Percentiles rank a stretch among this genome's conserved stretches.
Evolutionary conservation across 2,329 filamentous ascomycete species (phyloP).

Genomic region (Fusarium sp.): DNA sequence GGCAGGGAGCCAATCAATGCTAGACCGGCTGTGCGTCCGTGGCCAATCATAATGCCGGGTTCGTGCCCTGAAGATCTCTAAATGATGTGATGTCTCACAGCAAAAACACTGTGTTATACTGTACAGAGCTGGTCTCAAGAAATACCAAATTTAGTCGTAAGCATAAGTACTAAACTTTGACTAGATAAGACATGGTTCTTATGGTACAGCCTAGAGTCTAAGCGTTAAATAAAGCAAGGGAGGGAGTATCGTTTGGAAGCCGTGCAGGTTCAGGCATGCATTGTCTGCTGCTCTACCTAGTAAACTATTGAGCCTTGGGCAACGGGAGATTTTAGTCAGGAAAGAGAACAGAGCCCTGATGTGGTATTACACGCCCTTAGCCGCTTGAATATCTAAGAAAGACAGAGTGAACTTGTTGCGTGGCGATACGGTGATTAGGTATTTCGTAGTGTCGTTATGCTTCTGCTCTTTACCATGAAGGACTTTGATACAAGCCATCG

Average conservation of each 20-base stretch:
- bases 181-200: too few relatives aligned
- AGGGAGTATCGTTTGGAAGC: too few relatives aligned
- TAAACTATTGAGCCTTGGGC: too few relatives aligned
- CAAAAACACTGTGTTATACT: neutral
- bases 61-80: neutral
- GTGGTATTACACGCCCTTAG: too few relatives aligned
- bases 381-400: neutral
- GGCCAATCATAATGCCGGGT: neutral
- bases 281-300: too few relatives aligned
- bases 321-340: too few relatives aligned
- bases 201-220: neutral
- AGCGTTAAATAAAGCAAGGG: neutral
- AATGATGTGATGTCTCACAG: neutral
- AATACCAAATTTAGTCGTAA: neutral
- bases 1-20: rapidly evolving
- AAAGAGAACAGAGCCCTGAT: too few relatives aligned
- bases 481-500: neutral
- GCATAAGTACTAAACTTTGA: neutral
- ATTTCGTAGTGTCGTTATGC: neutral
- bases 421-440: too few relatives aligned
- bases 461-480: neutral
- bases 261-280: too few relatives aligned
- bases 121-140: neutral
- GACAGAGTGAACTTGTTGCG: too few relatives aligned
- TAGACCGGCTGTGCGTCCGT: rapidly evolving